Percentiles rank a stretch among this genome's conserved stretches.
These are phyloP conservation scores for Oryza nivara DNA, from an alignment of 176 grass and related monocot species.

Conservation along the genomic window DNA sequence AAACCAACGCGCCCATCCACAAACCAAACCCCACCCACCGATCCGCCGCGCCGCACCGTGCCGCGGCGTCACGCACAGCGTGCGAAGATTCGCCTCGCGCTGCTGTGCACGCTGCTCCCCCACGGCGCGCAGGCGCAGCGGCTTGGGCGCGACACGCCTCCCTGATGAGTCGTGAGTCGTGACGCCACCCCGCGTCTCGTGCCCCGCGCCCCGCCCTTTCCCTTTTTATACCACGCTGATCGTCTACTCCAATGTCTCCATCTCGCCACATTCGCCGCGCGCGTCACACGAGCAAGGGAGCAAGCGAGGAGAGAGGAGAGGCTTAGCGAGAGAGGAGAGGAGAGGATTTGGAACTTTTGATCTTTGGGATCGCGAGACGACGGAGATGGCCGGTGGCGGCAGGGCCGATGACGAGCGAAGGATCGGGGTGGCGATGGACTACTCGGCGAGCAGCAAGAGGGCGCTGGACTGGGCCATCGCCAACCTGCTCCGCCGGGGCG, in stretches of 20 bases:
- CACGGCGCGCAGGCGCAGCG: not conserved
- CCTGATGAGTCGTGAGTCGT: not conserved
- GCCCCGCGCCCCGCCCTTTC: too few species aligned
- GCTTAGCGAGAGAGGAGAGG: not conserved
- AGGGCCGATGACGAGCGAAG: constrained; percentile 45
- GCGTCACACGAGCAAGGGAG: not conserved
- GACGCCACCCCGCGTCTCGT: too few species aligned
- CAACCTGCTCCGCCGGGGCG: constrained; percentile 65
- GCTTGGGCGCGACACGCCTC: not conserved
- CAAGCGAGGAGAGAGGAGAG: not conserved
- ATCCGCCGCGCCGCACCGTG: constrained; percentile 6
- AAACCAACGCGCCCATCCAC: not conserved
- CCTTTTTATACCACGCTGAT: not conserved
- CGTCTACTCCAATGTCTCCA: not conserved
- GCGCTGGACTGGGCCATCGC: constrained; percentile 65
- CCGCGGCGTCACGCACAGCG: constrained; percentile 12
- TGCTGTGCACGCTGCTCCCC: constrained; percentile 39
- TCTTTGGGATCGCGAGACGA: not conserved
- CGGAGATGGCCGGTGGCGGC: constrained; percentile 32
- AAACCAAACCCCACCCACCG: not conserved
- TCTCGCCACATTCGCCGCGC: not conserved
- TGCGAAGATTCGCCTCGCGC: constrained; percentile 35
- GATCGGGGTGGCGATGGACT: constrained; percentile 78
- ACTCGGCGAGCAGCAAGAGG: constrained; percentile 74
- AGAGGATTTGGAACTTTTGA: not conserved